Base-by-base conservation (phyloP, 1,284 basidiomycete genomes). In the Somion occarium region DNA sequence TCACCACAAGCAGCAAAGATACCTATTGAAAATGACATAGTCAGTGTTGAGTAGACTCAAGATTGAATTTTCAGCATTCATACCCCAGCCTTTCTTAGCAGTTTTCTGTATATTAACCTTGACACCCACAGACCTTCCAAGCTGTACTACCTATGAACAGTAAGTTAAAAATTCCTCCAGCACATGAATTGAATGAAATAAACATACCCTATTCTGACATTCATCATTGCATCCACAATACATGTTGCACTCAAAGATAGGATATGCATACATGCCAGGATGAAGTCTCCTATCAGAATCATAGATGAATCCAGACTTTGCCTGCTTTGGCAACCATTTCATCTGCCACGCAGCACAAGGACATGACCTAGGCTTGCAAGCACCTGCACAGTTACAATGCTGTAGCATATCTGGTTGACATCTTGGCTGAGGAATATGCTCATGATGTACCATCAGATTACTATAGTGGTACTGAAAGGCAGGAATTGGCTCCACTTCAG, bases 211-310 rank as follows among this genome's bases (percentile, higher is more conserved):
- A 67, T 96, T 96, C 45, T 70, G 72, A 64, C 93, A 97, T 39
- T 85, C 80, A 1, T 87, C 83, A 2, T 83, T 81, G 67, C 93
- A 97, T 1, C 78, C 75, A 64, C 93, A 97, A 13, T 82, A 71
- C 43, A 80, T 82, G 60, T 93, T 92, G 65, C 93, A 97, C 66
- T 96, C 93, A 61, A 90, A 91, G 30, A 95, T 84, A 0, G 91
- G 85, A 49, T 79, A 79, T 5, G 75, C 75, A 7, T 11, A 68
- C 60, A 5, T 58, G 46, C 58, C 34, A 19, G 30, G 30, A 7
- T 15, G 7, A 34, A 91, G 61, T 23, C 67, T 66, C 9, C 85
- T 83, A 51, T 73, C 73, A 47, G 66, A 65, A 56, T 87, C 78
- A 61, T 91, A 93, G n/a, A 79, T 69, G 61, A 91, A 34, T 92